Base-by-base conservation (phyloP, 1,284 basidiomycete species). In the Termitomyces sp. region DNA sequence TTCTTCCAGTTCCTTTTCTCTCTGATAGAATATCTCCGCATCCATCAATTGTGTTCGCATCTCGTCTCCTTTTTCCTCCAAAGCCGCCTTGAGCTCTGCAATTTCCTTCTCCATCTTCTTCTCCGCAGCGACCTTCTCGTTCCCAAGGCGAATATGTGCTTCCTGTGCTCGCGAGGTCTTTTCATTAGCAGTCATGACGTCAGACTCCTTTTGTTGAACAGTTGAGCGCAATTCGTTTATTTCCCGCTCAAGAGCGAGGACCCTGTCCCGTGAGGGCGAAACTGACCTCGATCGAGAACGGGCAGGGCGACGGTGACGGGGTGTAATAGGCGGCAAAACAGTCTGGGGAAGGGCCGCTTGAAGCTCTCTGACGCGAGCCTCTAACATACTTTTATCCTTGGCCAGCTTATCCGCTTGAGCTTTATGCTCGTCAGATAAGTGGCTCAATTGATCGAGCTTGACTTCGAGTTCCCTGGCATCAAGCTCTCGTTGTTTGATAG, bases 1-100 rank as follows among this genome's bases (percentile, higher is more conserved):
- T 61, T 73, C 70, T 59, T 84, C 58, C 7, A 55, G 31, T 40
- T 55, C 54, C 21, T 50, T 45, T 41, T 55, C 54, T 46, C 54
- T 50, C 19, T 30, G 42, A 9, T 13, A 26, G 15, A 46, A 28
- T 5, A 26, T 13, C 17, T 50, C 54, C 24, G n/a, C 21, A 12
- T 38, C 42, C 48, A 46, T 40, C n/a, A n/a, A 41, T 38, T 41
- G 28, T 9, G 28, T 74, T 10, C 67, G 67, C n/a, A 88, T 60
- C 56, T 87, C 84, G 33, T 82, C 82, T 36, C 82, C 77, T 59
- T 76, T 77, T 57, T 78, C 77, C 50, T 81, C 78, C 56, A 85
- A 58, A n/a, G 65, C 62, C 2, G 68, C 68, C 55, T 70, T 64
- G 40, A 83, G 62, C 36, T 78, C 74, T 13, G 68, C 66, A 1